phyloP scores from a whole-genome alignment of 2,329 filamentous ascomycete genomes.

The Calonectria hawksworthii region DNA sequence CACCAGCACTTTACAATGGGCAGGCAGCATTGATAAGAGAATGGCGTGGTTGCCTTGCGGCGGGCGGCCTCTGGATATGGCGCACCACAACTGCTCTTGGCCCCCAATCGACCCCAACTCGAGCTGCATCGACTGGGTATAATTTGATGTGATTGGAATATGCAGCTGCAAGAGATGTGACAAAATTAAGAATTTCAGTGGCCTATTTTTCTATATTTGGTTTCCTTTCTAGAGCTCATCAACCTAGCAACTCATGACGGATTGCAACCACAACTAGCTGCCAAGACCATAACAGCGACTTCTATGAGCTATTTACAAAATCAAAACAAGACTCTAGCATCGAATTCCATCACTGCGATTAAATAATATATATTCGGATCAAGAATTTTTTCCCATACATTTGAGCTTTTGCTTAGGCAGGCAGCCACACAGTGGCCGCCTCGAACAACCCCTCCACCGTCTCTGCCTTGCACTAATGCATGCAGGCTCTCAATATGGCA shows the following conservation, averaged over 20 bases:
- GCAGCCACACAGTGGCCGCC: background rate
- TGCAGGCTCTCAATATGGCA: background rate
- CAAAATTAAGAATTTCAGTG: background rate
- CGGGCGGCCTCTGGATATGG: conserved; percentile 30
- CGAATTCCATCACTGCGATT: background rate
- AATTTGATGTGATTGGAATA: background rate
- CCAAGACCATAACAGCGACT: background rate
- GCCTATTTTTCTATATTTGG: background rate
- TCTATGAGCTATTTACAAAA: background rate
- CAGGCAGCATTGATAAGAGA: conserved; percentile 22
- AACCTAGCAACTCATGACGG: background rate
- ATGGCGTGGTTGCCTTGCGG: conserved; percentile 30
- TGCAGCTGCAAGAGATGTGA: background rate
- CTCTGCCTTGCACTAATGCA: conserved; percentile 3
- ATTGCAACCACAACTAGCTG: background rate
- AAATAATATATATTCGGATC: background rate
- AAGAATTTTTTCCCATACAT: background rate
- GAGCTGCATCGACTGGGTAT: background rate
- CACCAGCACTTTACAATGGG: conserved; percentile 15
- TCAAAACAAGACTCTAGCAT: background rate
- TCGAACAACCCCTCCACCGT: background rate
- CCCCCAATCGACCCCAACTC: conserved; percentile 9
- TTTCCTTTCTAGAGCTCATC: background rate
- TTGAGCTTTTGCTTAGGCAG: background rate
- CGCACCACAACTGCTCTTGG: conserved; percentile 21